Base-by-base conservation (phyloP, 1,284 basidiomycete species). In the Trichosporon ovoides region DNA sequence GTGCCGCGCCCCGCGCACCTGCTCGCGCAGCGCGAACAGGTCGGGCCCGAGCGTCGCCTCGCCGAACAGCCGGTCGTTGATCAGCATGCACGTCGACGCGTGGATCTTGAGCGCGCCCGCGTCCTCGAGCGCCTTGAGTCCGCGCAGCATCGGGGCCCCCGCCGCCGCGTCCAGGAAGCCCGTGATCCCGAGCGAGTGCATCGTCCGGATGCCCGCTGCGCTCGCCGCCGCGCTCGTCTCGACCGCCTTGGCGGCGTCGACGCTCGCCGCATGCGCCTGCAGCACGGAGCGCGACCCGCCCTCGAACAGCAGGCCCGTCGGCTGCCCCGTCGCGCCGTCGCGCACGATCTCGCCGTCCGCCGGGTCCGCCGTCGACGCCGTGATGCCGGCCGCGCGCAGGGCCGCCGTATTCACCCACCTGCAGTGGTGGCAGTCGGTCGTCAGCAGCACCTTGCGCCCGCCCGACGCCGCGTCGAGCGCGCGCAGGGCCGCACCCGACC, bases 41-140 rank as follows among this genome's bases (percentile, higher is more conserved):
- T 22, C 53, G 0, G 35, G 12, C 10, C 43, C 53, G 16, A 55
- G 53, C 20, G 24, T 19, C 38, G 35, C 40, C 13, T 43, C 40
- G 22, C 53, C 53, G 22, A 48, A 55, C 18, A 55, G 34, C 18
- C 46, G 53, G 40, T 55, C 53, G 40, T 55, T 55, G 53, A 55
- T 55, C 13, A 55, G 53, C 53, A 55, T 55, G 34, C 40, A 33
- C 16, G 24, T 34, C n/a, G 24, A 48, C 19, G 53, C 53, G 31
- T 33, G 34, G 40, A 55, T 55, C 34, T 46, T 46, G 40, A 55
- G 53, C 14, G 22, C 16, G 7, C 53, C 53, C 7, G 14, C 22
- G 34, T 48, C 53, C 33, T 55, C 53, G 22, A 55, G 53, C 16
- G 33, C 40, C 53, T 55, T 55, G 20, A 55, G 53, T 19, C 53